These are phyloP conservation scores for Bruguiera gymnorhiza DNA, from an alignment of 345 rosid genomes.

Conservation along the genomic window DNA sequence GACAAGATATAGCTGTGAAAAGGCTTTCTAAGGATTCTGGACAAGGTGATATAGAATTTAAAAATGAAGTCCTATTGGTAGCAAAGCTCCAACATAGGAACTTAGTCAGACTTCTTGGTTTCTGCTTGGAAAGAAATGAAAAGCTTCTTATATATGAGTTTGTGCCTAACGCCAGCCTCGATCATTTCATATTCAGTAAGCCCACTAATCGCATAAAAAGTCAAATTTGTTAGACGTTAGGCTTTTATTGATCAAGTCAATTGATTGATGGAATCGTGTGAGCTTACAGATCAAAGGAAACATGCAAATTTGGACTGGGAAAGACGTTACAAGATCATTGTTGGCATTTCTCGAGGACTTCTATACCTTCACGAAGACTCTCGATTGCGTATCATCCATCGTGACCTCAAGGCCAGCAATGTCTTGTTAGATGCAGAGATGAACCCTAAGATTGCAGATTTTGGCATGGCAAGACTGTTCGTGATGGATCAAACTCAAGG, in stretches of 20 bases:
- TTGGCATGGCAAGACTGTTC: conserved; percentile 29
- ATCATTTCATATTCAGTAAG: conserved; percentile 39
- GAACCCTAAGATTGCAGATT: conserved; percentile 49
- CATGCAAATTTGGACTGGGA: conserved; percentile 26
- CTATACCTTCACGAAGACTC: conserved; percentile 51
- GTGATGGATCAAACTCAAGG: no score
- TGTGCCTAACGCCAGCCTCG: conserved; percentile 41
- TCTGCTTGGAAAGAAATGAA: conserved; percentile 33
- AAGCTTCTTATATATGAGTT: conserved; percentile 43
- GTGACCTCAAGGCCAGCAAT: conserved; percentile 48
- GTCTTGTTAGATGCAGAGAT: conserved; percentile 39
- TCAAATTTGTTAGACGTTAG: no score
- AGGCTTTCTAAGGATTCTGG: conserved; percentile 27
- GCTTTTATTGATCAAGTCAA: not conserved
- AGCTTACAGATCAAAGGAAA: conserved; percentile 23
- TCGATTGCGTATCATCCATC: conserved; percentile 41
- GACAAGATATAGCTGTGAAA: conserved; percentile 35
- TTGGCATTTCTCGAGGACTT: conserved; percentile 46
- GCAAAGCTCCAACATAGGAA: conserved; percentile 44
- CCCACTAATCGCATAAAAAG: not conserved
- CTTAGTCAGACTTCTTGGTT: conserved; percentile 38
- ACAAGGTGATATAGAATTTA: conserved; percentile 41
- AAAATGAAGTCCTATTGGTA: conserved; percentile 33
- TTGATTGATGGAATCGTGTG: not conserved
- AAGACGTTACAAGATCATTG: conserved; percentile 33